phyloP scores from a whole-genome alignment of 371 early-diverging fungal species.

The Choanephora cucurbitarum region DNA sequence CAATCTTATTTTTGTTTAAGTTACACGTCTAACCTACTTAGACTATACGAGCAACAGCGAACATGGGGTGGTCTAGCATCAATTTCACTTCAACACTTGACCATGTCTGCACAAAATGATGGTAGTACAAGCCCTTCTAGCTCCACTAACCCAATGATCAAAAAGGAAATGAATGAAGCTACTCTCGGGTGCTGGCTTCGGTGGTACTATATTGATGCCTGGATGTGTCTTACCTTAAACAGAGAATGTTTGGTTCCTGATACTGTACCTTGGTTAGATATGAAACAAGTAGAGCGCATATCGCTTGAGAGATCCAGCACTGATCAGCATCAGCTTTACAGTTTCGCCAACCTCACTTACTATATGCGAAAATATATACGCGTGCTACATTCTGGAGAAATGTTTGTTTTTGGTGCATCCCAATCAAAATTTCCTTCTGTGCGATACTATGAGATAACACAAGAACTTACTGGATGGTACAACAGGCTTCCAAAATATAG shows the following conservation, averaged over 20 bases:
- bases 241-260: slow-evolving; percentile 42
- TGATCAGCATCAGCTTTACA: slow-evolving; percentile 12
- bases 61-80: slow-evolving; percentile 35
- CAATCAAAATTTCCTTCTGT: slow-evolving; percentile 24
- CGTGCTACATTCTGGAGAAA: slow-evolving; percentile 24
- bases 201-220: slow-evolving; percentile 54
- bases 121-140: background rate
- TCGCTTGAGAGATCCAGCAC: background rate
- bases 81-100: slow-evolving; percentile 27
- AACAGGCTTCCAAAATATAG: slow-evolving; percentile 8
- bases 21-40: slow-evolving; percentile 32
- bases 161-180: slow-evolving; percentile 1
- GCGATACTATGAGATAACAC: slow-evolving; percentile 36
- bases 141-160: background rate
- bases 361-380: slow-evolving; percentile 48
- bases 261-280: slow-evolving; percentile 20
- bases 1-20: slow-evolving; percentile 34
- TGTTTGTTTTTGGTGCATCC: slow-evolving; percentile 12
- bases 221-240: slow-evolving; percentile 44
- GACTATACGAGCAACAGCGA: slow-evolving; percentile 34
- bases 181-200: slow-evolving; percentile 29
- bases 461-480: slow-evolving; percentile 33
- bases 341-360: slow-evolving; percentile 32
- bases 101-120: background rate
- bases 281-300: background rate